A percentile compares a stretch with the other conserved stretches of the same genome.
Conservation (phyloP, 768 basidiomycete species). For the Mycena maculata region DNA sequence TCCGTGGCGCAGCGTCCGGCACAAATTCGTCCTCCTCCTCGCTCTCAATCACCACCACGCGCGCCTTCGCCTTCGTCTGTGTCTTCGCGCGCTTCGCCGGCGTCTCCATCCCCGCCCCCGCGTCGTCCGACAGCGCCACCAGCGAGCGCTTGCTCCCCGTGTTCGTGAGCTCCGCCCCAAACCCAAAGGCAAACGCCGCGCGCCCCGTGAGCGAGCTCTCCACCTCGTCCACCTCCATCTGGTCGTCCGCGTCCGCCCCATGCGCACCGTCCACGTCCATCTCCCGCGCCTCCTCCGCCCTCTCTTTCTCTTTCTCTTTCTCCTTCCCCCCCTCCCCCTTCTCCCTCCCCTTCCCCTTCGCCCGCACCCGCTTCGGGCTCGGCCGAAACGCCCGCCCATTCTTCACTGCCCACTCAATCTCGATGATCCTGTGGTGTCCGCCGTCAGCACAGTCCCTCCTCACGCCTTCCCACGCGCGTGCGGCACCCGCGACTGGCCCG, state of each 20-base stretch:
- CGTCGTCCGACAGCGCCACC: constrained; percentile 45
- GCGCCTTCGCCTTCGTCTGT: constrained; percentile 35
- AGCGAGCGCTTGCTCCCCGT: constrained; percentile 53
- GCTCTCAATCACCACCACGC: constrained; percentile 35
- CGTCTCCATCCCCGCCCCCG: constrained; percentile 40
- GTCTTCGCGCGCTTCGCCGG: constrained; percentile 47
- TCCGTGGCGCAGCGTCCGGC: constrained; percentile 39
- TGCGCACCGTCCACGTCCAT: constrained; percentile 43
- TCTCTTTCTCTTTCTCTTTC: constrained; percentile 22
- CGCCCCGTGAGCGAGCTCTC: constrained; percentile 38
- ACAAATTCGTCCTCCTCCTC: constrained; percentile 49
- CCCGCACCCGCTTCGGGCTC: constrained; percentile 68
- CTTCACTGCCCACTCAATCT: constrained; percentile 83
- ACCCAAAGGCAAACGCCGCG: constrained; percentile 30
- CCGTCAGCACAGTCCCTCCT: no score
- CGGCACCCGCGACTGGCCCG: neutral
- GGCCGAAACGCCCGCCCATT: constrained; percentile 70
- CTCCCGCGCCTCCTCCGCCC: constrained; percentile 37
- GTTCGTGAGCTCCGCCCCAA: constrained; percentile 60
- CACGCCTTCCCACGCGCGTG: constrained; percentile 22
- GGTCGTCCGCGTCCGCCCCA: no score
- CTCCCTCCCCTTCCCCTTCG: constrained; percentile 50
- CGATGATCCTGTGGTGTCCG: constrained; percentile 82
- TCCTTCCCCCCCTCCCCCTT: constrained; percentile 44
- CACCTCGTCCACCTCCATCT: constrained; percentile 33